Percentiles rank a stretch among this genome's conserved stretches.
phyloP scores from a whole-genome alignment of 495 filamentous ascomycete genomes.

The Penicillium tannophilum region DNA sequence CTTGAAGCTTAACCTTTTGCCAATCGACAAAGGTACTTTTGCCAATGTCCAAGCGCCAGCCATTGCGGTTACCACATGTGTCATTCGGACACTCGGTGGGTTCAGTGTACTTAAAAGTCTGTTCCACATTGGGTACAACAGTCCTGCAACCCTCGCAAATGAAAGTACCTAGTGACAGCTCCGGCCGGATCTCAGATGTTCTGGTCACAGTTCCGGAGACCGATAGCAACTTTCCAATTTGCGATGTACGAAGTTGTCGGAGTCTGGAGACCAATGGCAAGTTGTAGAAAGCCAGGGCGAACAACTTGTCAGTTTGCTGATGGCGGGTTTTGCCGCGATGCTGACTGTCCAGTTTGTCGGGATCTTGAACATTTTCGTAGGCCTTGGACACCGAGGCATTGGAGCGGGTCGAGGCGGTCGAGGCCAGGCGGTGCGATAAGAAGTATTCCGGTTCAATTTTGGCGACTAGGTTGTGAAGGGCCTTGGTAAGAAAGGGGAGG shows the following conservation, averaged over 20 bases:
- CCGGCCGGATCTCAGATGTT: conserved; percentile 94
- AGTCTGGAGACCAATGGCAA: conserved; percentile 90
- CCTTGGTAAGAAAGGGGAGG: conserved; percentile 86
- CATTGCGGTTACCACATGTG: conserved; percentile 85
- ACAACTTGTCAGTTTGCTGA: conserved; percentile 95
- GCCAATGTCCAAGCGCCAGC: conserved; percentile 92
- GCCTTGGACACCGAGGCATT: conserved; percentile 68
- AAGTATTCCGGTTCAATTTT: conserved; percentile 96
- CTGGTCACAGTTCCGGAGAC: conserved; percentile 96
- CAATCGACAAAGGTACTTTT: conserved; percentile 98
- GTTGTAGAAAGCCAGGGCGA: conserved; percentile 95
- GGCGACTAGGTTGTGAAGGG: conserved; percentile 87
- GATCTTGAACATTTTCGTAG: conserved; percentile 62
- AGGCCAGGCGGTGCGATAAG: conserved; percentile 80
- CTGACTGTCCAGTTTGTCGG: conserved; percentile 31
- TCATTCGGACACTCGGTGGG: conserved; percentile 92
- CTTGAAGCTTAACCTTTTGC: conserved; percentile 97
- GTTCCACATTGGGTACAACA: conserved; percentile 86
- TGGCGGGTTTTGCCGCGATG: conserved; percentile 70
- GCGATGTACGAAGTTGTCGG: conserved; percentile 82
- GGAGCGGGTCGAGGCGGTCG: conserved; percentile 60
- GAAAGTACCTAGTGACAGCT: conserved; percentile 90
- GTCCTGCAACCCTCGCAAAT: conserved; percentile 83
- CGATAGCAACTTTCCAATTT: conserved; percentile 89
- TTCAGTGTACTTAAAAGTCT: conserved; percentile 97